phyloP scores from a whole-genome alignment of 2,329 filamentous ascomycete species.

The Zymoseptoria crescenta region DNA sequence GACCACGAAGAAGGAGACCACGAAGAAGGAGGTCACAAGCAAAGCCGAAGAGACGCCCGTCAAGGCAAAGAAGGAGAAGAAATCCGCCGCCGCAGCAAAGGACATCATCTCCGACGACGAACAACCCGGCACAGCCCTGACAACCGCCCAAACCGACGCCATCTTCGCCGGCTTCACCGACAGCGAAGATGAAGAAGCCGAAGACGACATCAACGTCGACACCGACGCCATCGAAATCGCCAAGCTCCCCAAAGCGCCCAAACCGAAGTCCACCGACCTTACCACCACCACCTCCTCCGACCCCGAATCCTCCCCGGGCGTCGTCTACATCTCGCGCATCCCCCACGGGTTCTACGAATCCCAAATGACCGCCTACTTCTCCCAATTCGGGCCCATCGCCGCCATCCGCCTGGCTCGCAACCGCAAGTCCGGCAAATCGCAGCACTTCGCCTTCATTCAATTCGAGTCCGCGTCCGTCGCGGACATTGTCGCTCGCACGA shows the following conservation, averaged over 20 bases:
- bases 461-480: slow-evolving; percentile 73
- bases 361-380: slow-evolving; percentile 88
- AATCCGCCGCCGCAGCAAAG: slow-evolving; percentile 10
- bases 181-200: slow-evolving; percentile 35
- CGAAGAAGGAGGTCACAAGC: slow-evolving; percentile 10
- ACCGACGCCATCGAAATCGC: slow-evolving; percentile 33
- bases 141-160: slow-evolving; percentile 43
- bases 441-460: slow-evolving; percentile 93
- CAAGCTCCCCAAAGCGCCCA: slow-evolving; percentile 29
- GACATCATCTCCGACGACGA: slow-evolving; percentile 18
- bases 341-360: slow-evolving; percentile 96
- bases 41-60: slow-evolving; percentile 9
- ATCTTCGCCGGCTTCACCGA: slow-evolving; percentile 46
- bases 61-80: slow-evolving; percentile 15
- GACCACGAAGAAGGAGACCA: slow-evolving; percentile 7
- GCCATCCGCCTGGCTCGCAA: slow-evolving; percentile 80
- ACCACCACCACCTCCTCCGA: slow-evolving; percentile 31
- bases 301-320: slow-evolving; percentile 55
- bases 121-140: slow-evolving; percentile 26
- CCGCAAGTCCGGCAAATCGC: slow-evolving; percentile 80
- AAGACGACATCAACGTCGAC: slow-evolving; percentile 25
- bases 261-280: slow-evolving; percentile 39
- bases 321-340: slow-evolving; percentile 83
- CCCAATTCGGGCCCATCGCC: slow-evolving; percentile 79
- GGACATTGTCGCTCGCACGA: slow-evolving; percentile 85